A percentile compares a stretch with the other conserved stretches of the same genome.
Evolutionary conservation across 176 grass and related monocot species (phyloP).

Genomic region (Oryza nivara): DNA sequence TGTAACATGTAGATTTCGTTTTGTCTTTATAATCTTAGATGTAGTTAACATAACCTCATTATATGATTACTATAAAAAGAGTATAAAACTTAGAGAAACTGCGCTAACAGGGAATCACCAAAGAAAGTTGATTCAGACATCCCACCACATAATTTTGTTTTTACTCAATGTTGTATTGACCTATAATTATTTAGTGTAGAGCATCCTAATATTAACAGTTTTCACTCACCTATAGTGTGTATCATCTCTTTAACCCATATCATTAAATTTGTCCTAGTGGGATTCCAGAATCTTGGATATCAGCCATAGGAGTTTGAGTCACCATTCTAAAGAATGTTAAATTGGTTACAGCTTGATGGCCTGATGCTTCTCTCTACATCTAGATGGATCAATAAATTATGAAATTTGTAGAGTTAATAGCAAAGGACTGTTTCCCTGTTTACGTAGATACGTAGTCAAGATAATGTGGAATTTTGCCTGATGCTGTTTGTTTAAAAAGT

Average conservation of each 20-base stretch:
- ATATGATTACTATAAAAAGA: slow-evolving; percentile 10
- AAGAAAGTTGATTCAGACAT: background rate
- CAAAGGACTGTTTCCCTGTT: background rate
- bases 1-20: background rate
- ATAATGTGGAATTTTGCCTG: background rate
- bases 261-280: slow-evolving; percentile 15
- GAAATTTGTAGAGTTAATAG: background rate
- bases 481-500: slow-evolving; percentile 5
- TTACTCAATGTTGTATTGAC: background rate
- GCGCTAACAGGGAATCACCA: background rate
- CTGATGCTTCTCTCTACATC: background rate
- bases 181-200: slow-evolving; percentile 15
- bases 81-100: background rate
- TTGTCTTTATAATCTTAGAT: slow-evolving; percentile 15
- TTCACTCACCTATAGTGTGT: slow-evolving; percentile 19
- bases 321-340: slow-evolving; percentile 5
- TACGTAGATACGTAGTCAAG: background rate
- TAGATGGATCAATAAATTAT: background rate
- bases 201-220: slow-evolving; percentile 13
- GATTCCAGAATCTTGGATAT: background rate
- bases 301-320: background rate
- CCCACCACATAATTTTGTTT: background rate
- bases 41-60: background rate
- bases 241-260: slow-evolving; percentile 15
- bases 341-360: background rate